Evolutionary conservation across 129 eudicot genomes (phyloP), one percentile per base, ranked within the genome.

Genomic region (Flaveria robusta): DNA sequence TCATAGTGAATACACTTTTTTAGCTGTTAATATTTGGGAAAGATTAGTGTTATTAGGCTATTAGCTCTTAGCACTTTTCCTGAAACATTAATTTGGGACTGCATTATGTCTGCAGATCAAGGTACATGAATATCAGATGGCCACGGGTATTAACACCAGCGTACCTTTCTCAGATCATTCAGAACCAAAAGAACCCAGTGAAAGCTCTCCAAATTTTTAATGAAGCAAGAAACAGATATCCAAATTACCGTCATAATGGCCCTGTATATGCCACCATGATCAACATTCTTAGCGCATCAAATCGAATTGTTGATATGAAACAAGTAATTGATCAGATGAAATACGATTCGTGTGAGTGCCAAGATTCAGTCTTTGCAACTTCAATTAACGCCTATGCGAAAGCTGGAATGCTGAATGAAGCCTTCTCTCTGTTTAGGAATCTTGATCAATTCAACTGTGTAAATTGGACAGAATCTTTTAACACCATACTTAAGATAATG

Each of bases 251-350:
- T 73, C 98, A 91, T 82, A 93, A 93, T 78, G 97, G 97, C 7
- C 88, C 89, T 45, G 91, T 93, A 6, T 93, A 93, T 74, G 91
- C 96, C 71, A 91, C 97, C 59, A 95, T 95, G 88, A 89, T 95
- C 82, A 79, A 82, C 72, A 77, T 86, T 15, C 96, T 93, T n/a
- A 84, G 87, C 66, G 79, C 71, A 50, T 85, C 96, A 0, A 90
- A 88, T 34, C 83, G 83, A 55, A 54, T 87, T 2, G 5, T 50
- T 66, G 96, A 93, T 75, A 93, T 93, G 98, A 93, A 85, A 76
- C 83, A 81, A 74, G 77, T 93, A 23, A 87, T 93, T 55, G 66
- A 72, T 67, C 96, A 82, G 54, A 91, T 94, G 94, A 94, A 83
- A 85, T 70, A 76, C 5, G 99, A 91, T 56, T 91, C 99, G 0